Conservation (phyloP, 768 basidiomycete species). For the Suillus brevipes region DNA sequence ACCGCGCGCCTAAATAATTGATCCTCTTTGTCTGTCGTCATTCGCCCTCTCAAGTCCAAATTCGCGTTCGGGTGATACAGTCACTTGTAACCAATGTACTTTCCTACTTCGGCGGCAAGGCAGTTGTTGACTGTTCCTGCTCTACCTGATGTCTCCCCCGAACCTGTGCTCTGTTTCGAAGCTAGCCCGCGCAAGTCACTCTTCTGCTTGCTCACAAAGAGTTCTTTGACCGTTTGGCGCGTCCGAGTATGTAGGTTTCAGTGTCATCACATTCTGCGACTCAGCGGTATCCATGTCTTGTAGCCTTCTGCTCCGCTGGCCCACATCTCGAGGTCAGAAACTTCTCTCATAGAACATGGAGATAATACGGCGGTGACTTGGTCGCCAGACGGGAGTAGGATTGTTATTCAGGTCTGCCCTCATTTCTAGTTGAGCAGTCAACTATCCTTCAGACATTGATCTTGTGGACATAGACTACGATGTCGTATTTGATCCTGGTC, state of each 20-base stretch:
- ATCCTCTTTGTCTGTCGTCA: not conserved
- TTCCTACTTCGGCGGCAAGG: slow-evolving; percentile 77
- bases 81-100: slow-evolving; percentile 59
- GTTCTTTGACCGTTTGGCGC: slow-evolving; percentile 77
- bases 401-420: slow-evolving; percentile 73
- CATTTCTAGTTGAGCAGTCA: not conserved
- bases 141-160: slow-evolving; percentile 61
- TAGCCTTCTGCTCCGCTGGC: slow-evolving; percentile 76
- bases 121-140: slow-evolving; percentile 70
- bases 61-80: not conserved
- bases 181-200: slow-evolving; percentile 75
- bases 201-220: slow-evolving; percentile 73
- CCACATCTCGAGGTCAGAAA: slow-evolving; percentile 70
- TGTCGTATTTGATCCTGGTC: slow-evolving; percentile 77
- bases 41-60: not conserved
- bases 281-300: slow-evolving; percentile 7
- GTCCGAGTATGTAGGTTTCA: slow-evolving; percentile 58
- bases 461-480: slow-evolving; percentile 58
- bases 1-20: not conserved
- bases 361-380: slow-evolving; percentile 73
- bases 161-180: slow-evolving; percentile 56
- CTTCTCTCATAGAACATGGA: slow-evolving; percentile 83
- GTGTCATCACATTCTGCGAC: not conserved
- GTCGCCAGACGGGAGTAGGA: slow-evolving; percentile 78
- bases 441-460: slow-evolving; percentile 8